Percentiles rank a stretch among this genome's conserved stretches.
phyloP scores from a whole-genome alignment of 2,329 filamentous ascomycete species.

The Peltaster fructicola region DNA sequence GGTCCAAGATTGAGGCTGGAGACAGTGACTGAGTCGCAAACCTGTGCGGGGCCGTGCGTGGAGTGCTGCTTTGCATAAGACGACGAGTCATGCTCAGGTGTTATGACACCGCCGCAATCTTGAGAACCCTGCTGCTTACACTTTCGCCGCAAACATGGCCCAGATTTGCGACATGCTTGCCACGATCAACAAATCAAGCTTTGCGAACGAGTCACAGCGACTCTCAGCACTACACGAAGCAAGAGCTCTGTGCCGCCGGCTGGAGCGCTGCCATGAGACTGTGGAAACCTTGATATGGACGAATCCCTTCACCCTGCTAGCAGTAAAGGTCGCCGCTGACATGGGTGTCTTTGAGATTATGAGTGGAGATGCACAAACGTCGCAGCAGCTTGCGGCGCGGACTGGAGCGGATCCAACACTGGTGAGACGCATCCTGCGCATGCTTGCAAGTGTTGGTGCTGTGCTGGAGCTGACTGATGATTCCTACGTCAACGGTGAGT shows the following conservation, averaged over 20 bases:
- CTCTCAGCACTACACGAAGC: slow-evolving; percentile 4
- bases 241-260: slow-evolving; percentile 4
- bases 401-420: slow-evolving; percentile 5
- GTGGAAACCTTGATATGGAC: slow-evolving; percentile 6
- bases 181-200: slow-evolving; percentile 4
- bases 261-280: slow-evolving; percentile 7
- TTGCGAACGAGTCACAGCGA: slow-evolving; percentile 3
- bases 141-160: too few species aligned
- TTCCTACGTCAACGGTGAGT: slow-evolving; percentile 4
- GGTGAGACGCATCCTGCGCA: slow-evolving; percentile 4
- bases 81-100: too few species aligned
- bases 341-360: slow-evolving; percentile 5
- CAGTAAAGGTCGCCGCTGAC: slow-evolving; percentile 4
- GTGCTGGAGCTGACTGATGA: slow-evolving; percentile 5
- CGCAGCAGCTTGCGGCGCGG: slow-evolving; percentile 2
- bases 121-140: too few species aligned
- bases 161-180: too few species aligned
- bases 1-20: too few species aligned
- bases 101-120: too few species aligned
- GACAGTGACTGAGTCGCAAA: too few species aligned
- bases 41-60: too few species aligned
- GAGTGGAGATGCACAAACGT: neutral
- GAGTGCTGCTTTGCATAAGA: too few species aligned
- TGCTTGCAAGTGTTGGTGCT: slow-evolving; percentile 5
- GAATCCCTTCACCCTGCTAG: slow-evolving; percentile 2